These are phyloP conservation scores for Geotrichum europaeum DNA, from an alignment of 1,139 yeast species.

Conservation along the genomic window DNA sequence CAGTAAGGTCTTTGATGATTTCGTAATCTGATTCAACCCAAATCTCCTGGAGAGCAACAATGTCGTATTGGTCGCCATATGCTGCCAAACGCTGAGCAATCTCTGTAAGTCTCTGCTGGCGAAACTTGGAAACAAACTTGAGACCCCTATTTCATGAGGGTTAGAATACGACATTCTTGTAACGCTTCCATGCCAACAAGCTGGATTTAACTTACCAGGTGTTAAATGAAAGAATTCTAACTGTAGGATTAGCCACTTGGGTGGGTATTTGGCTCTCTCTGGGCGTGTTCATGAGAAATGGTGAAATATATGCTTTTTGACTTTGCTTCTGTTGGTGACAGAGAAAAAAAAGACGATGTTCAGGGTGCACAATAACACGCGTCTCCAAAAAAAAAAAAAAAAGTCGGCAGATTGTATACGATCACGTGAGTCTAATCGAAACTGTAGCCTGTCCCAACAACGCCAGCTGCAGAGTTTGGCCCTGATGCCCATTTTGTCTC, in stretches of 20 bases:
- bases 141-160: constrained; percentile 74
- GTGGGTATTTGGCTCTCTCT: not conserved
- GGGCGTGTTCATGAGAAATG: not conserved
- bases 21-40: constrained; percentile 89
- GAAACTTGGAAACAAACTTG: constrained; percentile 65
- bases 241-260: not conserved
- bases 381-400: not conserved
- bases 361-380: not conserved
- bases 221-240: constrained; percentile 22
- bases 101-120: constrained; percentile 61
- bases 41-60: constrained; percentile 85
- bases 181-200: not conserved
- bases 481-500: not conserved
- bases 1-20: constrained; percentile 46
- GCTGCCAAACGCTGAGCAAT: constrained; percentile 61
- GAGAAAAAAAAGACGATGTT: not conserved
- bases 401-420: not conserved
- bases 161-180: not conserved
- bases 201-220: constrained; percentile 23
- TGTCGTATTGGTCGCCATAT: constrained; percentile 55
- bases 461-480: not conserved
- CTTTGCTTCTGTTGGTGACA: not conserved
- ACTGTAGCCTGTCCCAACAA: too few species aligned
- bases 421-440: not conserved
- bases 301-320: not conserved